A percentile compares a stretch with the other conserved stretches of the same genome.
Conservation (phyloP, 2,329 filamentous ascomycete species). For the Trichothecium sympodiale region DNA sequence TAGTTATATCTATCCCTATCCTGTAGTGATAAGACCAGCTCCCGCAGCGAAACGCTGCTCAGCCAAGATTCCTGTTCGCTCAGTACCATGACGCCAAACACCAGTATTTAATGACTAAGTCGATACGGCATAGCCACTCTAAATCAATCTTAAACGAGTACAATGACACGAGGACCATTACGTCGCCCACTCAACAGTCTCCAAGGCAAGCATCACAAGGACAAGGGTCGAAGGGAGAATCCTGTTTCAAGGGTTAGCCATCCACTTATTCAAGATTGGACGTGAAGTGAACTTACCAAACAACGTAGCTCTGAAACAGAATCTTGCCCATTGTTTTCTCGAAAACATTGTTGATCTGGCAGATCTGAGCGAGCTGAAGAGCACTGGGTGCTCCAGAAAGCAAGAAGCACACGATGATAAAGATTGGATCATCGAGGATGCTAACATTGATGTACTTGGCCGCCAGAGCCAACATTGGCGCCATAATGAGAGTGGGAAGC, state of each 20-base stretch:
- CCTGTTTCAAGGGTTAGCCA: slow-evolving; percentile 35
- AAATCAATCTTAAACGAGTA: slow-evolving; percentile 2
- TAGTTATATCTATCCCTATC: too few species aligned
- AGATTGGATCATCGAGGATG: slow-evolving; percentile 95
- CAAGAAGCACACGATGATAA: slow-evolving; percentile 94
- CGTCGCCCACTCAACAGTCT: slow-evolving; percentile 80
- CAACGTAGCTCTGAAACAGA: slow-evolving; percentile 40
- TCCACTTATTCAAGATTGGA: not conserved
- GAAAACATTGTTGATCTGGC: slow-evolving; percentile 94
- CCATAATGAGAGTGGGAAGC: slow-evolving; percentile 84
- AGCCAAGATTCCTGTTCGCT: too few species aligned
- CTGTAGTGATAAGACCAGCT: too few species aligned
- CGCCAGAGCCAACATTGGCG: slow-evolving; percentile 71
- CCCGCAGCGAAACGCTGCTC: too few species aligned
- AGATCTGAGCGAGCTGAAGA: slow-evolving; percentile 92
- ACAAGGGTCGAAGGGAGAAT: slow-evolving; percentile 88
- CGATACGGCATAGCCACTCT: too few species aligned
- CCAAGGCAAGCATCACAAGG: slow-evolving; percentile 81
- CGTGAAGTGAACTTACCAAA: slow-evolving; percentile 37
- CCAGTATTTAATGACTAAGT: not conserved
- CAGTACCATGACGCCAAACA: slow-evolving; percentile 1
- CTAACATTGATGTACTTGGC: slow-evolving; percentile 88
- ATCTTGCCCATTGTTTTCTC: slow-evolving; percentile 73
- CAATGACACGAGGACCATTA: slow-evolving; percentile 7
- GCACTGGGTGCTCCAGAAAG: slow-evolving; percentile 89